Percentiles rank a stretch among this genome's conserved stretches.
These are phyloP conservation scores for Suillus bovinus DNA, from an alignment of 768 basidiomycete genomes.

Conservation along the genomic window DNA sequence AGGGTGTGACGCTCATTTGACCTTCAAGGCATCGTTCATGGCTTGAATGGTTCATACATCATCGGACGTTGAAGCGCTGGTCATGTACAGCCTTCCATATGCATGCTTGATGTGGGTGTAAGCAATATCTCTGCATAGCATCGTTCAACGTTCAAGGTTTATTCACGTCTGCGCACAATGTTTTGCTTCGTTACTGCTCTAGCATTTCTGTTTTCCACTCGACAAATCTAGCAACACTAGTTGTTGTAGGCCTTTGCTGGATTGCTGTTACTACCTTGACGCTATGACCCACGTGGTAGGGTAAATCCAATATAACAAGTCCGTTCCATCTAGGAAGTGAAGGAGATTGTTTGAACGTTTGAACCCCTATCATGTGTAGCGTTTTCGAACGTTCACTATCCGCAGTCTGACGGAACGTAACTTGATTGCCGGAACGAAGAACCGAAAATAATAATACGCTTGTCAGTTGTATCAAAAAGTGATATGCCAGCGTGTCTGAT, in stretches of 20 bases:
- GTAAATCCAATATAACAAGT: background rate
- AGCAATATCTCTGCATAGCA: background rate
- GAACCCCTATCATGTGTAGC: background rate
- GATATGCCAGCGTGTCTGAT: background rate
- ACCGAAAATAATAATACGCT: background rate
- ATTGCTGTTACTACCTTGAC: background rate
- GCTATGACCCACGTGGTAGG: constrained; percentile 7
- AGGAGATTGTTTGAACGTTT: background rate
- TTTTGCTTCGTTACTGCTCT: constrained; percentile 12
- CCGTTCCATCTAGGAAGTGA: background rate
- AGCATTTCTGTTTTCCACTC: constrained; percentile 6
- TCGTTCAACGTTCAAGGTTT: background rate
- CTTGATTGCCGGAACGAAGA: background rate
- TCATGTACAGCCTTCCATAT: constrained; percentile 35
- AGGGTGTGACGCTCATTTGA: background rate
- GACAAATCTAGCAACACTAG: background rate
- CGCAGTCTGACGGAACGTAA: too few species aligned
- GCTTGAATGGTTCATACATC: constrained; percentile 12
- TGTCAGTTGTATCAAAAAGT: background rate
- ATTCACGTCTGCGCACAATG: constrained; percentile 6
- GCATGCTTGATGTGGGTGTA: constrained; percentile 33
- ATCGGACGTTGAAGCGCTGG: constrained; percentile 28
- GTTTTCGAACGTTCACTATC: background rate
- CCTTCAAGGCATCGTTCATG: constrained; percentile 20
- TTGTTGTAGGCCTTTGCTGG: constrained; percentile 6